A percentile compares a stretch with the other conserved stretches of the same genome.
These are phyloP conservation scores for Neurospora sp. DNA, from an alignment of 495 filamentous ascomycete genomes.

Conservation along the genomic window DNA sequence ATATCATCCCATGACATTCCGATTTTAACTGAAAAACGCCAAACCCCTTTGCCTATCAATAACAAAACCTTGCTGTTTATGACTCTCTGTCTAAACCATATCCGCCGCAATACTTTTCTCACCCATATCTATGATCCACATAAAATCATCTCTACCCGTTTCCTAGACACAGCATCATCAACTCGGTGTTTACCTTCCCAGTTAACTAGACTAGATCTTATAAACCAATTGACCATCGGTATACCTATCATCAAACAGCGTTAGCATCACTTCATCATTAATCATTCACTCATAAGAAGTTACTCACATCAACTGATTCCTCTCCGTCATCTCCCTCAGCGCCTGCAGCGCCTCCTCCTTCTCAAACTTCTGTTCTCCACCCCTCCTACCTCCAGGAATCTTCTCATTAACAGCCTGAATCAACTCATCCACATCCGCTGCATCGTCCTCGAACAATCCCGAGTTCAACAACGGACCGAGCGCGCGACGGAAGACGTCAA, in stretches of 20 bases:
- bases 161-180: background rate
- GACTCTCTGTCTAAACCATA: background rate
- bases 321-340: conserved; percentile 65
- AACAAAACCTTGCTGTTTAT: background rate
- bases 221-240: conserved; percentile 36
- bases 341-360: conserved; percentile 65
- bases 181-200: background rate
- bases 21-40: background rate
- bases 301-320: conserved; percentile 89
- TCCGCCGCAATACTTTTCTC: background rate
- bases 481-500: conserved; percentile 64
- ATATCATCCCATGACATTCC: background rate
- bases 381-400: conserved; percentile 33
- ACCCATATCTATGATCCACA: background rate
- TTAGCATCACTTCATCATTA: conserved; percentile 15
- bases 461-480: conserved; percentile 74
- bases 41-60: background rate
- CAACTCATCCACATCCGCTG: conserved; percentile 61
- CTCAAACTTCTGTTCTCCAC: conserved; percentile 41
- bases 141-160: background rate
- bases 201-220: conserved; percentile 24
- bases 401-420: conserved; percentile 70
- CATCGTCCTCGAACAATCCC: conserved; percentile 69
- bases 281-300: too few species aligned
- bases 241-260: conserved; percentile 24